These are phyloP conservation scores for Rhizophagus clarus DNA, from an alignment of 192 early-diverging fungal genomes.

Conservation along the genomic window DNA sequence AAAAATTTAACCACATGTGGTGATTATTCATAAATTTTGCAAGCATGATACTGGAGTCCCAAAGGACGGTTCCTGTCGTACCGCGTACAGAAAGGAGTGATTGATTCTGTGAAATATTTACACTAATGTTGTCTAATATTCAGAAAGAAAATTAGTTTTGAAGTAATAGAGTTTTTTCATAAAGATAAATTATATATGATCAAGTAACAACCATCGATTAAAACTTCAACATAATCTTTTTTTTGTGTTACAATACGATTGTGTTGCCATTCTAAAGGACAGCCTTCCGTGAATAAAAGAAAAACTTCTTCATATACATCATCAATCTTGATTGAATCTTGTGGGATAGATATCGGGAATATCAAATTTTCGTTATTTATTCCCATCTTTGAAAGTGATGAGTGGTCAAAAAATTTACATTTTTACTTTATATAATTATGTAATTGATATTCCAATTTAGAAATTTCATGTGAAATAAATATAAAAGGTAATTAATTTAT, in stretches of 20 bases:
- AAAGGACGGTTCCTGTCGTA: slow-evolving; percentile 49
- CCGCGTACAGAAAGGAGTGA: slow-evolving; percentile 46
- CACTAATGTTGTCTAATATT: not conserved
- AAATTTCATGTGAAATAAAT: no score
- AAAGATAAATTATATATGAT: not conserved
- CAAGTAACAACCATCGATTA: slow-evolving; percentile 25
- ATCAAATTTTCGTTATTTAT: not conserved
- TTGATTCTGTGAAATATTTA: slow-evolving; percentile 27
- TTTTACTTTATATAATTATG: not conserved
- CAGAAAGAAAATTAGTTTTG: not conserved
- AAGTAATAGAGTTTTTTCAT: not conserved
- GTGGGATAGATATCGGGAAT: not conserved
- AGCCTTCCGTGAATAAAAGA: slow-evolving; percentile 31
- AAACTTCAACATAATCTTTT: slow-evolving; percentile 26
- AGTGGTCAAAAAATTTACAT: not conserved
- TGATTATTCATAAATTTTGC: slow-evolving; percentile 42
- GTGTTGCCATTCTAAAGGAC: slow-evolving; percentile 31
- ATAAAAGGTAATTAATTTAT: no score
- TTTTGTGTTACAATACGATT: slow-evolving; percentile 35
- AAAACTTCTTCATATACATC: slow-evolving; percentile 38
- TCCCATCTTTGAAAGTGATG: not conserved
- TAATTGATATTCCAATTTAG: no score
- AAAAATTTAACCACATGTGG: slow-evolving; percentile 23
- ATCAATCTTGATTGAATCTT: slow-evolving; percentile 5
- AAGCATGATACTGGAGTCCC: slow-evolving; percentile 48